Percentiles rank a stretch among this genome's conserved stretches.
phyloP scores from a whole-genome alignment of 108 stramenopile species.

The Nitzschia putrida region DNA sequence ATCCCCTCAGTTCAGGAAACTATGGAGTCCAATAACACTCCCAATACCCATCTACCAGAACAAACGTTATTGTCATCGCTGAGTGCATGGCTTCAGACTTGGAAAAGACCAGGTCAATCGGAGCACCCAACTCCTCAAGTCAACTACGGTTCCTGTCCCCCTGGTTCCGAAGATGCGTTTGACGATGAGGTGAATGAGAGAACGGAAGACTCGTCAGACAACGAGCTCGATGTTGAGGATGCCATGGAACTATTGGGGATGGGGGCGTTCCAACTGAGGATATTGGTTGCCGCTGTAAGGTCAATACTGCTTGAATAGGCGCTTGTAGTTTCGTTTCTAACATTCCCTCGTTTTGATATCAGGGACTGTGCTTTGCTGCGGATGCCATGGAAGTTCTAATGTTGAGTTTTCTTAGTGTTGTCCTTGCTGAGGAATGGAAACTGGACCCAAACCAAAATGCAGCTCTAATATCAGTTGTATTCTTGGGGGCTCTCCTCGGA shows the following conservation, averaged over 20 bases:
- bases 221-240: conserved; percentile 34
- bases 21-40: too few species aligned
- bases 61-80: too few species aligned
- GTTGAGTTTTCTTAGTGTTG: conserved; percentile 55
- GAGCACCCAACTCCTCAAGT: too few species aligned
- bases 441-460: conserved; percentile 47
- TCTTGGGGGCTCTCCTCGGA: conserved; percentile 64
- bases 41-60: too few species aligned
- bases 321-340: conserved; percentile 33
- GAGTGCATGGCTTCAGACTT: too few species aligned
- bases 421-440: conserved; percentile 58
- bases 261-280: conserved; percentile 57
- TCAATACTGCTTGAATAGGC: not conserved
- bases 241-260: conserved; percentile 56
- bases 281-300: conserved; percentile 48
- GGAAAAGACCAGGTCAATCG: too few species aligned
- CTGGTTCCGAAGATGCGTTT: too few species aligned
- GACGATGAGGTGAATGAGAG: too few species aligned
- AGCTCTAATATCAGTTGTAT: conserved; percentile 58
- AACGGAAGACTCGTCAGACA: too few species aligned
- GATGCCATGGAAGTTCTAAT: conserved; percentile 77
- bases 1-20: too few species aligned
- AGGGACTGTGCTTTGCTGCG: conserved; percentile 72
- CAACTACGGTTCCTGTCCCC: too few species aligned
- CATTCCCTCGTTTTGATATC: not conserved